Conservation (phyloP, 2,329 filamentous ascomycete species). For the Venturia asperata region DNA sequence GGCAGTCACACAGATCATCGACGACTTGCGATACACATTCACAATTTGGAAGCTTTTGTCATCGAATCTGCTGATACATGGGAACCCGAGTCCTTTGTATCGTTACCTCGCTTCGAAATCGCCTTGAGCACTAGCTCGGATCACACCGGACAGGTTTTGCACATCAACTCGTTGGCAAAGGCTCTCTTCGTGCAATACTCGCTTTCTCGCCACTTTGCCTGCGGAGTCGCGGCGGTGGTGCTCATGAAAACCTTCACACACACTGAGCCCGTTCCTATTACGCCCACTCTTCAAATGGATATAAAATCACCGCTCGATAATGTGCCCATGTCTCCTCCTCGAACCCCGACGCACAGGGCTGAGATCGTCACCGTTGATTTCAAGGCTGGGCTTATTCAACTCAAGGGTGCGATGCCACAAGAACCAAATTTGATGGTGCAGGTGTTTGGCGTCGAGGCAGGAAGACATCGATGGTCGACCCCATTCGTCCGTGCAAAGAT, state of each 20-base stretch:
- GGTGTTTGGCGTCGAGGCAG: slow-evolving; percentile 72
- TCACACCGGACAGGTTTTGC: slow-evolving; percentile 77
- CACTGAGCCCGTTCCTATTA: slow-evolving; percentile 10
- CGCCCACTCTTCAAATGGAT: slow-evolving; percentile 1
- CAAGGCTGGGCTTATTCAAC: slow-evolving; percentile 71
- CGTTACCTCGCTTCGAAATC: slow-evolving; percentile 78
- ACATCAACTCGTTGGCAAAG: slow-evolving; percentile 73
- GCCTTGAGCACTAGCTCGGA: slow-evolving; percentile 81
- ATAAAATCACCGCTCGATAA: background rate
- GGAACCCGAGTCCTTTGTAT: slow-evolving; percentile 79
- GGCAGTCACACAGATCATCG: slow-evolving; percentile 62
- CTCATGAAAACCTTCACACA: slow-evolving; percentile 44
- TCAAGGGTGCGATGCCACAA: slow-evolving; percentile 81
- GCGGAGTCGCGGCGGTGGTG: slow-evolving; percentile 73
- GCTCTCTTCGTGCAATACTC: slow-evolving; percentile 83
- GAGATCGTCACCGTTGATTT: slow-evolving; percentile 79
- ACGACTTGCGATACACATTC: slow-evolving; percentile 69
- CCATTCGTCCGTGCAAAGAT: slow-evolving; percentile 74
- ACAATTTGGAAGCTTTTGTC: slow-evolving; percentile 82
- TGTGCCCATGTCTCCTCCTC: slow-evolving; percentile 14
- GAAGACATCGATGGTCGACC: slow-evolving; percentile 77
- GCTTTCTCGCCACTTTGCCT: slow-evolving; percentile 83
- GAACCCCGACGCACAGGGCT: background rate
- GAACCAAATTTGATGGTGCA: slow-evolving; percentile 92
- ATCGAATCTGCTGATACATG: slow-evolving; percentile 80